Conservation (phyloP, 805 yeast species). For the Candida rishiriensis region DNA sequence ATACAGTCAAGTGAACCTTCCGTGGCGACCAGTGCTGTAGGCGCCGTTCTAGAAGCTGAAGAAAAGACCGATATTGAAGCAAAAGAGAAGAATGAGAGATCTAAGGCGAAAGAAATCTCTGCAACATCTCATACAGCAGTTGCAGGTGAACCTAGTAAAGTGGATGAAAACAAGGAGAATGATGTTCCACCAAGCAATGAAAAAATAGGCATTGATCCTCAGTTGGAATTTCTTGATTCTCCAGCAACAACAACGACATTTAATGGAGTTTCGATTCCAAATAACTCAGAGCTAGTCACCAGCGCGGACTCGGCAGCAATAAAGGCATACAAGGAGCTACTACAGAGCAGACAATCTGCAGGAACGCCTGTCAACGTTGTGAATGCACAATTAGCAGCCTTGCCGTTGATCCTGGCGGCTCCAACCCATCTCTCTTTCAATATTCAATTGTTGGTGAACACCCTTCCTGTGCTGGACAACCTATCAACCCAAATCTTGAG, state of each 20-base stretch:
- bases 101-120: too few relatives aligned
- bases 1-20: too few relatives aligned
- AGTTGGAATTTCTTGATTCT: slow-evolving; percentile 1
- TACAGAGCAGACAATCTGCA: slow-evolving; percentile 16
- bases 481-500: slow-evolving; percentile 76
- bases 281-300: slow-evolving; percentile 30
- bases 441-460: slow-evolving; percentile 59
- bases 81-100: too few relatives aligned
- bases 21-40: too few relatives aligned
- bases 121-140: too few relatives aligned
- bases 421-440: slow-evolving; percentile 54
- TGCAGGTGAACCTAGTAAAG: too few relatives aligned
- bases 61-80: too few relatives aligned
- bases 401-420: slow-evolving; percentile 55
- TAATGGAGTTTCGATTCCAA: slow-evolving; percentile 32
- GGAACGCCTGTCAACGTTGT: slow-evolving; percentile 20
- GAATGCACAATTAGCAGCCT: slow-evolving; percentile 52
- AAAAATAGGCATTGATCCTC: slow-evolving; percentile 6
- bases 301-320: slow-evolving; percentile 19
- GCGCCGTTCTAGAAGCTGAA: too few relatives aligned
- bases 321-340: slow-evolving; percentile 24
- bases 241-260: slow-evolving; percentile 18
- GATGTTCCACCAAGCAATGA: not conserved
- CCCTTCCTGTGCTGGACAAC: slow-evolving; percentile 76
- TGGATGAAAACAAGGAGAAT: not conserved